Evolutionary conservation across 1,284 basidiomycete species (phyloP), one percentile per base, ranked within the genome.

Genomic region (Apiotrichum gracile): DNA sequence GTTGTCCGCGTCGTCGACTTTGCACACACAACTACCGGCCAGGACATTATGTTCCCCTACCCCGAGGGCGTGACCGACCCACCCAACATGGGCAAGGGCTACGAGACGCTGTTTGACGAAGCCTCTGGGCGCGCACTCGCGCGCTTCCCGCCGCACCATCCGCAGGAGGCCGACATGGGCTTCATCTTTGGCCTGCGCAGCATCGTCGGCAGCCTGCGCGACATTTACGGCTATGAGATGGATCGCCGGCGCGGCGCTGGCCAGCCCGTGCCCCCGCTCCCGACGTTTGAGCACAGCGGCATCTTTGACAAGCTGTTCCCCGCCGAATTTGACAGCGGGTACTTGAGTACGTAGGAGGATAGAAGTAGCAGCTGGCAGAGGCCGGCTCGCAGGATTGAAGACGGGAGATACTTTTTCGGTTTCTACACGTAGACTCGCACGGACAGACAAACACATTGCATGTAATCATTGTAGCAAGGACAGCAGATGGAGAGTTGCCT

Each of bases 1-100:
- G 91, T 90, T 66, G 88, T 98, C 60, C 88, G 93, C 26, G 85
- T 99, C 52, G 96, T 99, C 55, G 94, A 99, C 75, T 99, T 99
- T 77, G 96, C 94, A 8, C 94, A 97, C 73, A 97, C 94, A 55
- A 97, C 93, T 9, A 97, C 93, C 0, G 94, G 94, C 8, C 80
- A 82, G 42, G 96, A 99, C 73, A 97, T 91, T 81, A 72, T 88
- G 50, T 59, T 45, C 34, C 83, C 85, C 12, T 72, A 75, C 24
- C 70, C 73, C 0, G 19, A 43, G 1, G 65, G 62, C 12, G 47
- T 64, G 19, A 57, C 62, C 38, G 71, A 74, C 47, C 61, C 66
- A 14, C 56, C 65, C 5, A 58, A 65, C 45, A 80, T 81, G 60
- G 85, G 83, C 27, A 84, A 85, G 67, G 90, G 90, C 1, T 93